These are phyloP conservation scores for Mucor velutinosus DNA, from an alignment of 371 early-diverging fungal genomes.

Conservation along the genomic window DNA sequence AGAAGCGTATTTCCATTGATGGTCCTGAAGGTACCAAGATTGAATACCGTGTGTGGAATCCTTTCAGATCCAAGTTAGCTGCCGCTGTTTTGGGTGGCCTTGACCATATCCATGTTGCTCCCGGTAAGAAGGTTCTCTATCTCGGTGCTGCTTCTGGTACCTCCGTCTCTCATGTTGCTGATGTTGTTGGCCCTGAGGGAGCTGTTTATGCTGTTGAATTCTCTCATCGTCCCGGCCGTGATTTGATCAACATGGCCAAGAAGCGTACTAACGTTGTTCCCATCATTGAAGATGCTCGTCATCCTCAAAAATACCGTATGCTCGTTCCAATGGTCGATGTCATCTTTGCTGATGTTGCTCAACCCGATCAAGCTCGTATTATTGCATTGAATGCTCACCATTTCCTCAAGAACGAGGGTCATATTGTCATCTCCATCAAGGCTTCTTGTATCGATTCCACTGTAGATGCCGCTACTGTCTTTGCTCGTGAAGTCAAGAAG, in stretches of 20 bases:
- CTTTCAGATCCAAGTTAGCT: constrained; percentile 99
- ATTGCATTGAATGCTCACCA: constrained; percentile 98
- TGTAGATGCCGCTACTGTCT: constrained; percentile 95
- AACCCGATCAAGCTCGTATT: constrained; percentile 99
- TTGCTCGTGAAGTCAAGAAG: constrained; percentile 99
- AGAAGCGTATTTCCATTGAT: constrained; percentile 98
- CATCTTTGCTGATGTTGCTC: constrained; percentile 99
- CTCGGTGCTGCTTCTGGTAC: constrained; percentile 99
- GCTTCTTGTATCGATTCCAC: constrained; percentile 99
- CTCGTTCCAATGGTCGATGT: constrained; percentile 99
- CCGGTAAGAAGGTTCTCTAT: constrained; percentile 99
- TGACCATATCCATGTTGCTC: constrained; percentile 96
- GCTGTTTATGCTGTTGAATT: constrained; percentile 99
- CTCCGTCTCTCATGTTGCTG: constrained; percentile 99
- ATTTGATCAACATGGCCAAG: constrained; percentile 99
- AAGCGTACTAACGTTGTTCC: constrained; percentile 99
- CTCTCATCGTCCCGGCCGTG: constrained; percentile 99
- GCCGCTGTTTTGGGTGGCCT: constrained; percentile 99
- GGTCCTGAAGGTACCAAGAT: constrained; percentile 95
- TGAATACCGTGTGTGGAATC: constrained; percentile 99
- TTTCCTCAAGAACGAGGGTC: constrained; percentile 98
- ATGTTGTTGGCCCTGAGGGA: constrained; percentile 98
- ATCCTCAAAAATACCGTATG: constrained; percentile 99
- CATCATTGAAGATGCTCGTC: constrained; percentile 99
- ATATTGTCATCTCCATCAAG: constrained; percentile 99